phyloP scores from a whole-genome alignment of 257 asterid genomes.

The Plectranthus barbatus region DNA sequence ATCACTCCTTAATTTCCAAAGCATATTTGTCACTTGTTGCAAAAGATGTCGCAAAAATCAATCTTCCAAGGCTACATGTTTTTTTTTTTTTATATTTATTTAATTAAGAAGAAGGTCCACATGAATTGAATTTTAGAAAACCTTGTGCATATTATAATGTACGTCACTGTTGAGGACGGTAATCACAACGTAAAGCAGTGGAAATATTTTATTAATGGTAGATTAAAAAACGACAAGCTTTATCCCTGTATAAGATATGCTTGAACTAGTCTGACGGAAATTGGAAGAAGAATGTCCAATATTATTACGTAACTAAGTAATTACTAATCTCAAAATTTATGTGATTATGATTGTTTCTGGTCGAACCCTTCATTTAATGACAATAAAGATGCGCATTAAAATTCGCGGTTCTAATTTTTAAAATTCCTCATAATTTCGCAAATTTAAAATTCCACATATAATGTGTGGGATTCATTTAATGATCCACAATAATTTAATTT shows the following conservation, averaged over 20 bases:
- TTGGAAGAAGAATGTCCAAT: no score
- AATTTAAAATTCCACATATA: slow-evolving; percentile 1
- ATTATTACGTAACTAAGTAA: no score
- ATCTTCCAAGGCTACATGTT: neutral
- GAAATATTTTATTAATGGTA: neutral
- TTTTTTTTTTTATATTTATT: no score
- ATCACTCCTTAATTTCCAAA: neutral
- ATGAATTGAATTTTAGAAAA: neutral
- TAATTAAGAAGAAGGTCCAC: neutral
- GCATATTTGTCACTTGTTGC: neutral
- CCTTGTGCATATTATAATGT: neutral
- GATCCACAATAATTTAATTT: no score
- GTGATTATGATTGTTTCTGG: neutral
- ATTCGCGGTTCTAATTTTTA: neutral
- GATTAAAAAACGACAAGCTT: neutral
- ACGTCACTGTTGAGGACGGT: slow-evolving; percentile 1
- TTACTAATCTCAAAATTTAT: neutral
- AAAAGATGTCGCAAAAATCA: neutral
- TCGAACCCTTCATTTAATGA: neutral
- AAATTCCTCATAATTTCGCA: no score
- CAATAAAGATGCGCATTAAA: neutral
- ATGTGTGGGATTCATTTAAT: slow-evolving; percentile 10
- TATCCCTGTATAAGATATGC: no score
- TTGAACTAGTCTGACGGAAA: no score
- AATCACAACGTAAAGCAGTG: neutral